Evolutionary conservation across 441 rosid species (phyloP), one percentile per base, ranked within the genome.

Genomic region (Isatis lusitanica): DNA sequence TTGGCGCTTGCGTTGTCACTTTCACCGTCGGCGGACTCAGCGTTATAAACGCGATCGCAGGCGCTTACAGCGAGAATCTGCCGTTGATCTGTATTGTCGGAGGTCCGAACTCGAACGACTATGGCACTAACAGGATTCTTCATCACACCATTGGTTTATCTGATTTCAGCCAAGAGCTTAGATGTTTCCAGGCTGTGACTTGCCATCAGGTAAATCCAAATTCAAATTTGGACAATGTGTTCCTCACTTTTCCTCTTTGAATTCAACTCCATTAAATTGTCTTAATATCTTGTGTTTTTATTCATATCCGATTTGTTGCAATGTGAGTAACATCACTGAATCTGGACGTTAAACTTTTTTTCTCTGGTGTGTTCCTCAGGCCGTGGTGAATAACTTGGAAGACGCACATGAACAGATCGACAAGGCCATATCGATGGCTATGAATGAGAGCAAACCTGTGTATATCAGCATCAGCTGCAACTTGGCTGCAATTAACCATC

Each of bases 1-100:
- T 59, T 5, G 63, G 63, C 15, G 63, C 63, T 7, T 59, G 63
- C 17, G 63, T 11, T 17, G 63, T 59, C 15, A 59, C 63, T 17
- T 59, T 59, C 63, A 59, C 63, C 30, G 63, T 59, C 6, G 63
- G 63, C 5, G 63, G 63, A 59, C 63, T 59, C 44, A 59, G 63
- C 63, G 63, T 59, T 5, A 59, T 59, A 59, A 59, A 59, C 30
- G 63, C 63, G 13, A 59, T 36, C 8, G 63, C 63, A 1, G 62
- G 62, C 0, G 62, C 62, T 35, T 57, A 57, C 62, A 35, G 62
- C 62, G 62, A 57, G 42, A 35, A 57, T 15, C 43, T 57, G 43
- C 62, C 62, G 62, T 57, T 57, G 62, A 33, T 57, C 39, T 57
- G 62, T 35, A 57, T 57, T 4, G 43, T 57, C 2, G 43, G 62